Base-by-base conservation (phyloP, 2,329 filamentous ascomycete genomes). In the Colletotrichum sp. region DNA sequence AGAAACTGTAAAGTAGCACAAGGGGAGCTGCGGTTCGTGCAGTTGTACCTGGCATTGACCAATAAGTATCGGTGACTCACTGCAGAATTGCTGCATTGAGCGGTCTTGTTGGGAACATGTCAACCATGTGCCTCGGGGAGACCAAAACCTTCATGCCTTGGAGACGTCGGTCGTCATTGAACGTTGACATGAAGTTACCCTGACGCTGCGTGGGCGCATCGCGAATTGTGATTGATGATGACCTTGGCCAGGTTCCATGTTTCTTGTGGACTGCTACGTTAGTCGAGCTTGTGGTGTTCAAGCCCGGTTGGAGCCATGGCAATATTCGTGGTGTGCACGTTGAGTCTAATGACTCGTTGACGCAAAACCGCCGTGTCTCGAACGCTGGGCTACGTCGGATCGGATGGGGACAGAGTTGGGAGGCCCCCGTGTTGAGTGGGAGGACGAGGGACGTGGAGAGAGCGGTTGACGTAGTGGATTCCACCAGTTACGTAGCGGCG, bases 401-500 rank as follows among this genome's bases (percentile, higher is more conserved):
- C 18, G 56, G 38, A 43, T 28, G 62, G 73, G 69, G 21, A 38
- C 43, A 58, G 24, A 30, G 16, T 67, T 56, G 61, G 52, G 18
- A 26, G 55, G 24, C 43, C 55, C 43, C 68, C 30, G 36, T 32
- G 69, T 56, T 38, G 36, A 26, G 16, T 58, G 21, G 69, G 36
- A 58, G 58, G 55, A 66, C 68, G 43, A 60, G 32, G 43, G 10
- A 60, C 66, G 21, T 30, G 34, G 34, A 67, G 56, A 72, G 69
- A 36, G 36, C 38, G 26, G 18, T 70, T 76, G 58, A 75, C 70
- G 71, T 75, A 73, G 71, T 60, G 28, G 60, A 65, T 74, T 62
- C 30, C 58, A 62, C 65, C 71, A 66, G 48, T 55, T 66, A 68
- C 58, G 73, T 73, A 75, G 73, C 32, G 56, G 73, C 55, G 30